Evolutionary conservation across 2,329 filamentous ascomycete genomes (phyloP), one percentile per base, ranked within the genome.

Genomic region (Boeremia exigua): DNA sequence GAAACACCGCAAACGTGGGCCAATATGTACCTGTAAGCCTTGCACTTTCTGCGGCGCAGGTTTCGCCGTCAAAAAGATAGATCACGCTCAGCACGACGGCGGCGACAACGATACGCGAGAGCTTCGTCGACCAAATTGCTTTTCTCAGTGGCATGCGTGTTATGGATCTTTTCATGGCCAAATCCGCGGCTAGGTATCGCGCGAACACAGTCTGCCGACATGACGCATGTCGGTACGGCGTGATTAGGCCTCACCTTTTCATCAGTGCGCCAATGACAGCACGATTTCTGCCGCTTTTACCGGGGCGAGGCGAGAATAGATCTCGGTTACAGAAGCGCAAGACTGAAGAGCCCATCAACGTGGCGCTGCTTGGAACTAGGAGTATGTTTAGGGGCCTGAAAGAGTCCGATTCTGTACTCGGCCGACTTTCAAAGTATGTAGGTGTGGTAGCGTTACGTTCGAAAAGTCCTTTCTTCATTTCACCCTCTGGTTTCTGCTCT

Each of bases 211-310:
- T 36, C 36, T 42, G 44, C 32, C 39, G 28, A 44, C 45, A 45
- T 55, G 52, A 49, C 45, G 39, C 45, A 40, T 34, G 51, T 40
- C 28, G 12, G 32, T 36, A 38, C 51, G 44, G 32, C 38, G 19
- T 38, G 30, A 17, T 47, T 28, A 38, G 44, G 38, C 45, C 39
- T 44, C 52, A 40, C 17, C 38, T 14, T 36, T 33, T 48, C 33
- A 23, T 34, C 15, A 55, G 36, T 34, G 33, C 46, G 34, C 39
- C 40, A 46, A 55, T 46, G 45, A 55, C 40, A 34, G 39, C 40
- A 42, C 30, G 19, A 15, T 30, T 25, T 17, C 14, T 48, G 45
- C 52, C 39, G 39, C 38, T 27, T 27, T 12, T 23, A 45, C 39
- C 29, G 34, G 25, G 9, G 50, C 12, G 23, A 30, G 39, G 36